Percentiles rank a stretch among this genome's conserved stretches.
These are phyloP conservation scores for Rhodotorula sp. DNA, from an alignment of 1,284 basidiomycete species.

Conservation along the genomic window DNA sequence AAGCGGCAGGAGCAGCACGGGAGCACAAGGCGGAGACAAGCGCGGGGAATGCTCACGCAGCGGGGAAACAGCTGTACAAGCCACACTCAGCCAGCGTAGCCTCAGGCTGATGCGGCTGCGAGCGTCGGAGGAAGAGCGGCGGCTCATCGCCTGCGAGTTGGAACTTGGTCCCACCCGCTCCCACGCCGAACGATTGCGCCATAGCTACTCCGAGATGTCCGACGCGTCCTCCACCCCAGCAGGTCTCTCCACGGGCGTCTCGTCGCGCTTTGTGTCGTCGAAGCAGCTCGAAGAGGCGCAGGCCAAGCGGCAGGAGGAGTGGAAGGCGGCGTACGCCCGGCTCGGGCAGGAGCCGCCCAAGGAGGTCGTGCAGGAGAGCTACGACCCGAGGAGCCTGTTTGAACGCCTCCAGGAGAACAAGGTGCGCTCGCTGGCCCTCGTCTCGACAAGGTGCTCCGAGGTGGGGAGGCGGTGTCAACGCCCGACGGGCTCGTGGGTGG, in stretches of 20 bases:
- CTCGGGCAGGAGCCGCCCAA: constrained; percentile 84
- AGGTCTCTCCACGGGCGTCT: constrained; percentile 36
- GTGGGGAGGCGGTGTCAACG: not conserved
- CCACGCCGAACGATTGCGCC: not conserved
- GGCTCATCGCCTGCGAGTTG: no score
- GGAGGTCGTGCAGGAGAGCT: constrained; percentile 68
- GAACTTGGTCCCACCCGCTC: no score
- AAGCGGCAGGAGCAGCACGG: no score
- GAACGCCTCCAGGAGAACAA: constrained; percentile 85
- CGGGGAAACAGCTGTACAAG: no score
- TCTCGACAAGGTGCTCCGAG: not conserved
- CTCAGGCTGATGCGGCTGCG: no score
- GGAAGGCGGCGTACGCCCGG: constrained; percentile 89
- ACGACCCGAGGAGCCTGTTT: constrained; percentile 84
- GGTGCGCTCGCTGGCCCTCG: constrained; percentile 54
- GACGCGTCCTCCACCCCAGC: constrained; percentile 4
- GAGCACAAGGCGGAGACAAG: no score
- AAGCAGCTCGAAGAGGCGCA: constrained; percentile 76
- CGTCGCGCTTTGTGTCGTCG: constrained; percentile 63
- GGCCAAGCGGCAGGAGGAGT: constrained; percentile 74
- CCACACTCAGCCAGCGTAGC: no score
- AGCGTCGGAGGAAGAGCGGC: no score
- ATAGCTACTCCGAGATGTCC: not conserved
- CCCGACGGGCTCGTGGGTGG: not conserved
- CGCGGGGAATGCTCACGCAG: no score